These are phyloP conservation scores for Boletus tylopilopsis DNA, from an alignment of 768 basidiomycete species.

Conservation along the genomic window DNA sequence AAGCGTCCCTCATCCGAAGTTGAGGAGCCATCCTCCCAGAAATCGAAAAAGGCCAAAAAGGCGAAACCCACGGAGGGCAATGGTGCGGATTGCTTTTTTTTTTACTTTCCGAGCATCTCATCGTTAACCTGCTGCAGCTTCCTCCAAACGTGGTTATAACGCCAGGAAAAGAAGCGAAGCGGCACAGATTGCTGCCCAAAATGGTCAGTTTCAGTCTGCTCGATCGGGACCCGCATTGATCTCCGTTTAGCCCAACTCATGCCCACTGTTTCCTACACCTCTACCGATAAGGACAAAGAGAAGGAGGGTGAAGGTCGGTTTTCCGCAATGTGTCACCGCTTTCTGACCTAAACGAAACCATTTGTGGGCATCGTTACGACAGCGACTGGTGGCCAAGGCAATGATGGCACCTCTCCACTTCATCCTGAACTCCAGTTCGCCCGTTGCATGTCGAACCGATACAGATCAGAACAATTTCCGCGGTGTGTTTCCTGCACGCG, in stretches of 20 bases:
- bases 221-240: constrained; percentile 14
- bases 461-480: constrained; percentile 67
- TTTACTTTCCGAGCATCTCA: constrained; percentile 2
- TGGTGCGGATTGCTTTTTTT: constrained; percentile 21
- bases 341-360: constrained; percentile 10
- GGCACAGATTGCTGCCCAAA: constrained; percentile 60
- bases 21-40: constrained; percentile 39
- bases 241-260: constrained; percentile 40
- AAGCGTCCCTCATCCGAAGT: constrained; percentile 39
- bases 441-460: constrained; percentile 82
- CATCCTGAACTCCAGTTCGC: constrained; percentile 72
- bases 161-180: constrained; percentile 72
- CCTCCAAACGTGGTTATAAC: constrained; percentile 65
- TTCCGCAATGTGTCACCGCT: not conserved
- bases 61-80: constrained; percentile 33
- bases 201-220: constrained; percentile 40
- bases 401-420: constrained; percentile 33
- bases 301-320: constrained; percentile 38
- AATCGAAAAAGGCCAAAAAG: constrained; percentile 47
- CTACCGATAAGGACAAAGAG: constrained; percentile 44
- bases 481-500: constrained; percentile 82
- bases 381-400: constrained; percentile 28
- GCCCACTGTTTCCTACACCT: constrained; percentile 43
- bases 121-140: constrained; percentile 21
- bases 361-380: constrained; percentile 30